Base-by-base conservation (phyloP, 2,329 filamentous ascomycete species). In the Aspergillus puulaauensis region DNA sequence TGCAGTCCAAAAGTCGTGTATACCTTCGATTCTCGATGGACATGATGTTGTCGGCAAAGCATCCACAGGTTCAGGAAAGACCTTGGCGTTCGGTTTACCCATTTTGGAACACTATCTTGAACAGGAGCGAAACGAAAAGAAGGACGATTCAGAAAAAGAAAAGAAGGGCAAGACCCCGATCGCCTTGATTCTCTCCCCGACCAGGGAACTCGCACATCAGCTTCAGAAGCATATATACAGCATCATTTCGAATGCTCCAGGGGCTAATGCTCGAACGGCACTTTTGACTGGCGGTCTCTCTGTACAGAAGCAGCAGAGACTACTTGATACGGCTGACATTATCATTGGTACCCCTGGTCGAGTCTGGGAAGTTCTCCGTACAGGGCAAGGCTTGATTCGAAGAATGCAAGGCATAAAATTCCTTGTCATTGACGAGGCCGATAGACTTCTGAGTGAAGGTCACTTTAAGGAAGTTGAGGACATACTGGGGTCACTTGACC, bases 41-140 rank as follows among this genome's bases (percentile, higher is more conserved):
- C 90, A 90, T 70, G 93, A 99, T 74, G 89, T 98, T 15, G 90
- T 99, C 62, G 95, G 95, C 43, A 99, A 99, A 77, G 95, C 95
- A 2, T 89, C 93, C 11, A 99, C 95, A 0, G 95, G 95, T 64
- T 98, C 95, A 14, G 95, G 95, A 66, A 99, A 99, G 77, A 99
- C 95, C 0, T 79, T 99, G 45, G 93, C 95, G 0, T 99, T 96
- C 73, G 91, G 89, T 1, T 92, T 99, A 61, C 95, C 95, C 0
- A 95, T 99, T 56, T 80, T 98, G 9, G 93, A 99, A 73, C 82
- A 84, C 55, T 97, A 89, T 81, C 76, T 99, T 6, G 82, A 84
- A 59, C 70, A 70, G 56, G 73, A 72, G 53, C 63, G 62, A 3
- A 63, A 66, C 46, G 66, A 66, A 33, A 23, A 48, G 4, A 56